Evolutionary conservation across 768 basidiomycete genomes (phyloP).

Genomic region (Filobasidium wieringae): DNA sequence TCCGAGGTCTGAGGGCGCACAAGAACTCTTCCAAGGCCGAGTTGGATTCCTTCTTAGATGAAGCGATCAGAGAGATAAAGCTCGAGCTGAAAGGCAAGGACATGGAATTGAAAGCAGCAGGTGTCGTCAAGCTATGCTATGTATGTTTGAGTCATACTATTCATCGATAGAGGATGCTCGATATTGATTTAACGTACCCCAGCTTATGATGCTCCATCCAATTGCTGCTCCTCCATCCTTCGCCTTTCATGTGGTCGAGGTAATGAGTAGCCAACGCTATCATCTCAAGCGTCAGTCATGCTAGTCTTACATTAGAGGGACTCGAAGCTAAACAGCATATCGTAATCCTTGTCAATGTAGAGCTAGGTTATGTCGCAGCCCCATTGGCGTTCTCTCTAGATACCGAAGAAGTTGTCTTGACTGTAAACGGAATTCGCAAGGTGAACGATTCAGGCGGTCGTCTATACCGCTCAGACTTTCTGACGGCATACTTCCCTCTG

Average conservation of each 20-base stretch:
- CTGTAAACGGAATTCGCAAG: conserved; percentile 57
- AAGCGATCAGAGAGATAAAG: conserved; percentile 53
- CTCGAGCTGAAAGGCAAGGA: conserved; percentile 83
- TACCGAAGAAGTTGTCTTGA: conserved; percentile 94
- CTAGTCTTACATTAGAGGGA: not conserved
- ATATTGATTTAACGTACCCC: not conserved
- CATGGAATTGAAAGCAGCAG: conserved; percentile 92
- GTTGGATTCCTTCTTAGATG: conserved; percentile 59
- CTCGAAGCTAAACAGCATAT: not conserved
- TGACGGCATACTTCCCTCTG: conserved; percentile 26
- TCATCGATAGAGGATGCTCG: not conserved
- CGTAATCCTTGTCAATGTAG: conserved; percentile 22
- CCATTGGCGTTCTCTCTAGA: conserved; percentile 79
- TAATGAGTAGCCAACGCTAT: conserved; percentile 84
- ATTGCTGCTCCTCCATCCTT: conserved; percentile 84
- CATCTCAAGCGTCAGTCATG: conserved; percentile 59
- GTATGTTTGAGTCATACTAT: conserved; percentile 47
- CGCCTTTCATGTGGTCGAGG: conserved; percentile 91
- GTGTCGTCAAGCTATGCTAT: conserved; percentile 90
- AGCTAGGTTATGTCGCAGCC: conserved; percentile 90
- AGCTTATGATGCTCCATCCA: conserved; percentile 91
- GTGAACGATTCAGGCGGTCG: conserved; percentile 6
- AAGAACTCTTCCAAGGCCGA: conserved; percentile 84
- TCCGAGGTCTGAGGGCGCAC: conserved; percentile 87
- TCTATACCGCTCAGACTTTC: not conserved